Conservation (phyloP, 768 basidiomycete genomes). For the Tremella mesenterica region DNA sequence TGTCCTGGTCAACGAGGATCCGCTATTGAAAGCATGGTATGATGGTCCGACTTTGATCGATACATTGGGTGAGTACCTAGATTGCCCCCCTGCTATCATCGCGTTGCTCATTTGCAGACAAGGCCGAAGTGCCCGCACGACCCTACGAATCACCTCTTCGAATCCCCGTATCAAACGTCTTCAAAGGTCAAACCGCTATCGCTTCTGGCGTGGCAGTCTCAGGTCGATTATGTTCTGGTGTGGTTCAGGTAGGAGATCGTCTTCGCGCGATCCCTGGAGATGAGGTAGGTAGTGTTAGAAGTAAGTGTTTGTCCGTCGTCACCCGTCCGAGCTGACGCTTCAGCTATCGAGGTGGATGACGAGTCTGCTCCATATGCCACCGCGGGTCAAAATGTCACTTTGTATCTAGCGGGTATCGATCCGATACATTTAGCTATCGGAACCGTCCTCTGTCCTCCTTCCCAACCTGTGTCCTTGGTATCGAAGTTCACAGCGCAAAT, state of each 20-base stretch:
- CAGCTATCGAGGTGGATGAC: constrained; percentile 80
- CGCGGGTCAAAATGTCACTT: constrained; percentile 79
- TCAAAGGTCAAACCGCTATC: constrained; percentile 73
- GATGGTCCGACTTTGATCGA: constrained; percentile 74
- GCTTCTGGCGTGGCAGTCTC: constrained; percentile 60
- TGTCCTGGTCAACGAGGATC: constrained; percentile 51
- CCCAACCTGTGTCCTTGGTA: constrained; percentile 64
- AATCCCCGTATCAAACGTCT: constrained; percentile 88
- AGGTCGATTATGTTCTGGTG: constrained; percentile 75
- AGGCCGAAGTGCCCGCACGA: constrained; percentile 67
- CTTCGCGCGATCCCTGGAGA: constrained; percentile 84
- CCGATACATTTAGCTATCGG: constrained; percentile 78
- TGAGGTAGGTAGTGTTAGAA: constrained; percentile 68
- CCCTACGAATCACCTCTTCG: constrained; percentile 70
- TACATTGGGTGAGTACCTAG: constrained; percentile 55
- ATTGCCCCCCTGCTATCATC: background rate
- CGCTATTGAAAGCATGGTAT: constrained; percentile 65
- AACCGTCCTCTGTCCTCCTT: constrained; percentile 71
- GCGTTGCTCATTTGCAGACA: constrained; percentile 50
- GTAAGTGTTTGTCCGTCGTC: constrained; percentile 35
- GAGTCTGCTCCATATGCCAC: constrained; percentile 72
- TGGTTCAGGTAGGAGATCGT: constrained; percentile 85
- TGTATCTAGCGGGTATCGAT: constrained; percentile 76
- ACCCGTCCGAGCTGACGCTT: background rate
- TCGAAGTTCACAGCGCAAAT: constrained; percentile 74